Evolutionary conservation across 2,329 filamentous ascomycete species (phyloP).

Genomic region (Arthrobotrys iridis): DNA sequence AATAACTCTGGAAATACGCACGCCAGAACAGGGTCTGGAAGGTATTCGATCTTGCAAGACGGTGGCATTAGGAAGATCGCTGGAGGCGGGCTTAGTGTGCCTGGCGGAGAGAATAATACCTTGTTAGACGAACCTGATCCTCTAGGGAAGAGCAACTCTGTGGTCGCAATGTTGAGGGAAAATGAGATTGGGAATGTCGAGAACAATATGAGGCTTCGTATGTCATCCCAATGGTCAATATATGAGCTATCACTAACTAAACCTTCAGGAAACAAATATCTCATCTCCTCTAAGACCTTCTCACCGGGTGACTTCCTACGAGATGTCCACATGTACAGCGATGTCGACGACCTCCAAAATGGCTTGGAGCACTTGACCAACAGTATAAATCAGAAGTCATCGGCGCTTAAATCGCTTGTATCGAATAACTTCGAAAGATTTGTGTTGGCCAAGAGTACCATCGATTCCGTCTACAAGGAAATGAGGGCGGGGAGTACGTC

Average conservation of each 20-base stretch:
- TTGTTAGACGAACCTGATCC: slow-evolving; percentile 94
- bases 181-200: slow-evolving; percentile 78
- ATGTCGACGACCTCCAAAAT: slow-evolving; percentile 79
- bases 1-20: not conserved
- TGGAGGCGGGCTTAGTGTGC: slow-evolving; percentile 52
- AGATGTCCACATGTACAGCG: slow-evolving; percentile 85
- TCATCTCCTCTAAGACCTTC: slow-evolving; percentile 95
- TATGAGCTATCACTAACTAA: slow-evolving; percentile 38
- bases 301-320: slow-evolving; percentile 91
- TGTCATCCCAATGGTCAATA: slow-evolving; percentile 60
- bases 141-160: slow-evolving; percentile 85
- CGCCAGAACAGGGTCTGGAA: slow-evolving; percentile 40
- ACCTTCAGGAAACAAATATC: slow-evolving; percentile 81
- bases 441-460: slow-evolving; percentile 94
- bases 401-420: slow-evolving; percentile 92
- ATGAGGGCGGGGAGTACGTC: slow-evolving; percentile 76
- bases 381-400: slow-evolving; percentile 97
- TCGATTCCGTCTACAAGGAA: slow-evolving; percentile 98
- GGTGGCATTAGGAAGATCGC: slow-evolving; percentile 52
- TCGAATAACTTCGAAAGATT: slow-evolving; percentile 99
- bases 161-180: slow-evolving; percentile 80
- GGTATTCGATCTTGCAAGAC: slow-evolving; percentile 58
- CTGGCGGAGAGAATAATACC: slow-evolving; percentile 72
- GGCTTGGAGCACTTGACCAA: slow-evolving; percentile 86
- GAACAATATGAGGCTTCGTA: slow-evolving; percentile 81